phyloP scores from a whole-genome alignment of 148 eudicot genomes.

The Tetragonia tetragonoides region DNA sequence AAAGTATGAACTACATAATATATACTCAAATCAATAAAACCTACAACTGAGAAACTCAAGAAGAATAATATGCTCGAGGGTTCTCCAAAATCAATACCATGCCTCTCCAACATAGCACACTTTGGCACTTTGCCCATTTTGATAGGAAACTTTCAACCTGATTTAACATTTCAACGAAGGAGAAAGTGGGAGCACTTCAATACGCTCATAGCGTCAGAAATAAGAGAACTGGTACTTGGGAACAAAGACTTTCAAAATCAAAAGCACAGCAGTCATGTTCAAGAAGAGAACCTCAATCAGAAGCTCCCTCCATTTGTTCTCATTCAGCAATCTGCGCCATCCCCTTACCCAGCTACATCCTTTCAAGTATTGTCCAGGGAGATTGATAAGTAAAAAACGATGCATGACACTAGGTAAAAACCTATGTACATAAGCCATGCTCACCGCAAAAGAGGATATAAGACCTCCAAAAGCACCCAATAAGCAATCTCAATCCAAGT shows the following conservation, averaged over 20 bases:
- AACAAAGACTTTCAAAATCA: background rate
- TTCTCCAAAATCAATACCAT: background rate
- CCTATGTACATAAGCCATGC: background rate
- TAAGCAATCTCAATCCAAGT: background rate
- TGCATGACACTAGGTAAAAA: background rate
- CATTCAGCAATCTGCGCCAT: background rate
- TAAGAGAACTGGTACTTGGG: background rate
- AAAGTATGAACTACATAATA: too few species aligned
- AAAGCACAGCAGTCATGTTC: background rate
- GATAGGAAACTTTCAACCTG: background rate
- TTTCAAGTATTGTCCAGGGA: background rate
- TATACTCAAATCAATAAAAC: background rate
- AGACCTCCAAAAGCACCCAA: background rate
- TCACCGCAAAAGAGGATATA: background rate
- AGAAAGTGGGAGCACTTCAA: background rate
- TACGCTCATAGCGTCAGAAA: background rate
- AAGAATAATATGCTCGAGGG: background rate
- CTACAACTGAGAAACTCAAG: background rate
- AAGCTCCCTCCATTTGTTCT: background rate
- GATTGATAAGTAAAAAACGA: background rate
- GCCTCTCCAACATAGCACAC: background rate
- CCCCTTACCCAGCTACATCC: background rate
- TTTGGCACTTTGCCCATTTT: background rate
- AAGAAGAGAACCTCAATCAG: background rate
- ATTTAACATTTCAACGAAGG: background rate